Base-by-base conservation (phyloP, 306 rosid species). In the Vigna nakashimae region DNA sequence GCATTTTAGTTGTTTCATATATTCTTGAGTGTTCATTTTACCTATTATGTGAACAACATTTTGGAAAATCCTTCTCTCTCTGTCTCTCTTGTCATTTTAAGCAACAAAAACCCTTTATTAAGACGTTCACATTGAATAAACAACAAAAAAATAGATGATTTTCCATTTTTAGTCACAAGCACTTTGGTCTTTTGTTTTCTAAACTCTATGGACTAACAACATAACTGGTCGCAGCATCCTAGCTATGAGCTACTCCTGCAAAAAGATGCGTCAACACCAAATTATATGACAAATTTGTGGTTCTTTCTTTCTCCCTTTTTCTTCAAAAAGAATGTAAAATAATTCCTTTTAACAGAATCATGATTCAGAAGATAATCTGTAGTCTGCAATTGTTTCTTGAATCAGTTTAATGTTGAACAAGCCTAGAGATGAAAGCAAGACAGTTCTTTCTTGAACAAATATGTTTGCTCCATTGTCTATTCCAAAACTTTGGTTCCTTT, bases 221-320 rank as follows among this genome's bases (percentile, higher is more conserved):
- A 4, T 3, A 65, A 72, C 5, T 53, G 45, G 12, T 26, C 26
- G 49, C 30, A 46, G 15, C 42, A 65, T 24, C 57, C 78, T 71
- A 42, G 49, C 71, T 71, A 52, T 57, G 40, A 71, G 45, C 83
- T 79, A 79, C 59, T 71, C 67, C 72, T 52, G 67, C 34, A 34
- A 26, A 48, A 65, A 45, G 28, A 16, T 40, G 71, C 50, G 30
- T 45, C 7, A 18, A 28, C 3, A 63, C 50, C 74, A 42, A 72
- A n/a, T 38, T 79, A 64, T 58, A 57, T 26, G 28, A 26, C 28
- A 26, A 66, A 51, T 2, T n/a, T 68, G n/a, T 36, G 32, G 6
- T 32, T 53, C 67, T 53, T 32, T 52, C 22, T 16, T 60, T 58
- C 70, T 22, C 71, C 71, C 71, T 42, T 45, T 42, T 13, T 10